Evolutionary conservation across 2,329 filamentous ascomycete genomes (phyloP), one percentile per base, ranked within the genome.

Genomic region (Fusarium sp.): DNA sequence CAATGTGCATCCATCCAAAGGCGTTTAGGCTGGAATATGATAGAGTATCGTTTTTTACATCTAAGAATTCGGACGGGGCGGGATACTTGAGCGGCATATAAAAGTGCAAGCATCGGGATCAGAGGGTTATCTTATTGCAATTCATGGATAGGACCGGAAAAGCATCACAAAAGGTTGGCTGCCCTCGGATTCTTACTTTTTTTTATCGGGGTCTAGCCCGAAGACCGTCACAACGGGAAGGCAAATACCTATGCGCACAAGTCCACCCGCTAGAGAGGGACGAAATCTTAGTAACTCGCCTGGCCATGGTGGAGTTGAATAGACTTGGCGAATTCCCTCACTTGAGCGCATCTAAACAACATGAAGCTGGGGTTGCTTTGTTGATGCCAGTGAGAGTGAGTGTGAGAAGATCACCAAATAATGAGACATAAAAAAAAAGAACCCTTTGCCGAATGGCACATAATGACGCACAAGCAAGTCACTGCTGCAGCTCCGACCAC

Each of bases 1-100:
- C 60, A 55, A 67, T 56, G 62, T 76, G 74, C 75, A 77, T 75
- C 63, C 70, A 73, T 73, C 64, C 58, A 58, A 74, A 73, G 78
- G 78, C 78, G 78, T 79, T 79, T 69, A 65, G 77, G 75, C 61
- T 75, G 74, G 75, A 73, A 64, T 69, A 75, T 70, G 65, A 80
- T 80, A 80, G 78, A 80, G 67, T 64, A 62, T 75, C 60, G 23
- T 37, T 63, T 68, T 63, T 68, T 62, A 70, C 64, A 61, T 70
- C 61, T 55, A 74, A 73, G 71, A 75, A 70, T 64, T 73, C 60
- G 63, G 75, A 59, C 56, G 61, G 73, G 66, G 63, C 20, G 56
- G 70, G 64, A 45, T 63, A 63, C 53, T 62, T 64, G 53, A 71
- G 67, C 63, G 64, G 67, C 73, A 75, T 69, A 65, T 59, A 65